phyloP scores from a whole-genome alignment of 495 filamentous ascomycete species.

The Penicilliopsis zonata region DNA sequence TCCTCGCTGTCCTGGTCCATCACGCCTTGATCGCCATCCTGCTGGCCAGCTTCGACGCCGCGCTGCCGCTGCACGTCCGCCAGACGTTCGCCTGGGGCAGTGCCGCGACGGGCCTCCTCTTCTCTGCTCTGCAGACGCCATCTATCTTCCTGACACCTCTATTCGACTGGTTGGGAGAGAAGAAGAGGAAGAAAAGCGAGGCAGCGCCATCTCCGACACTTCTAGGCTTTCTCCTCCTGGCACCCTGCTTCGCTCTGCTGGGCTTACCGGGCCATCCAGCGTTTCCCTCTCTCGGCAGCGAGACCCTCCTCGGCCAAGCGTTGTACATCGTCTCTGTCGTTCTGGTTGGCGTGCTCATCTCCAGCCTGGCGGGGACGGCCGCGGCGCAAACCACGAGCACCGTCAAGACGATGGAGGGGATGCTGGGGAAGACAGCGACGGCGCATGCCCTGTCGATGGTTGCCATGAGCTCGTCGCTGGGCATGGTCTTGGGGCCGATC shows the following conservation, averaged over 20 bases:
- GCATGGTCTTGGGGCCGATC: constrained; percentile 20
- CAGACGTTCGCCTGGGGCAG: constrained; percentile 11
- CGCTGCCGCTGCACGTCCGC: constrained; percentile 17
- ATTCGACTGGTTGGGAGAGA: constrained; percentile 15
- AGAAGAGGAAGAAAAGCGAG: constrained; percentile 14
- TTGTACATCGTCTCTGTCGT: constrained; percentile 7
- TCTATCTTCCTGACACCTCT: constrained; percentile 10
- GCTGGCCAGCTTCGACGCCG: constrained; percentile 15
- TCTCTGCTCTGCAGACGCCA: constrained; percentile 11
- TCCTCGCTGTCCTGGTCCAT: constrained; percentile 5
- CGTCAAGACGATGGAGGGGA: constrained; percentile 2
- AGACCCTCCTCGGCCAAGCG: constrained; percentile 1
- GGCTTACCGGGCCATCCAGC: constrained; percentile 11
- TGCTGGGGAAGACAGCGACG: constrained; percentile 11
- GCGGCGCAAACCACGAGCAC: neutral
- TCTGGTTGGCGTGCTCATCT: constrained; percentile 5
- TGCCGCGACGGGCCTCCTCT: constrained; percentile 11
- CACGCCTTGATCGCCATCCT: constrained; percentile 8
- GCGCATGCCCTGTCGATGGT: constrained; percentile 15
- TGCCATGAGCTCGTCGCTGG: constrained; percentile 16
- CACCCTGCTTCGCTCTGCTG: constrained; percentile 10
- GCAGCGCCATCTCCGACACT: constrained; percentile 11
- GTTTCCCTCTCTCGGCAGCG: constrained; percentile 10
- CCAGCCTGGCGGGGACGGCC: neutral
- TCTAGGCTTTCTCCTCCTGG: constrained; percentile 8